These are phyloP conservation scores for Colletotrichum sp. DNA, from an alignment of 2,329 filamentous ascomycete genomes.

Conservation along the genomic window DNA sequence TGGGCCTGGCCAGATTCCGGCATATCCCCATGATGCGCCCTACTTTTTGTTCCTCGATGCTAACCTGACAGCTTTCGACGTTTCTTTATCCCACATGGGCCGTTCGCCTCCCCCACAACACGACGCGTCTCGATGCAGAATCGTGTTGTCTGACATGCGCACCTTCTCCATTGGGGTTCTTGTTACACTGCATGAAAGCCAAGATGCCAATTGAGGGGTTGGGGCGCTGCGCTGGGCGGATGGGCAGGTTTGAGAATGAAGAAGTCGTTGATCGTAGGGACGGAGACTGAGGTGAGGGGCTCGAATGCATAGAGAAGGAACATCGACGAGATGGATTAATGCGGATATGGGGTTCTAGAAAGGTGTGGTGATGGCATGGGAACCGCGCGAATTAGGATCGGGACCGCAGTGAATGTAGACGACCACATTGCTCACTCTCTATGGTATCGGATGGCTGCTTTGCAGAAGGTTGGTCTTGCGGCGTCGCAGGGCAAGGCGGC, in stretches of 20 bases:
- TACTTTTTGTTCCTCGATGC: background rate
- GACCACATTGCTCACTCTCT: background rate
- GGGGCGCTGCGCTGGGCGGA: background rate
- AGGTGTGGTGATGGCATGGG: background rate
- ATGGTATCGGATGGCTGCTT: background rate
- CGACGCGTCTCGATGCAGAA: background rate
- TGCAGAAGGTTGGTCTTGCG: too few relatives aligned
- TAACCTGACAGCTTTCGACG: background rate
- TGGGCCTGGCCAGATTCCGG: background rate
- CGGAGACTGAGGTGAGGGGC: background rate
- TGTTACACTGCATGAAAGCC: background rate
- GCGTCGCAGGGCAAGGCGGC: too few relatives aligned
- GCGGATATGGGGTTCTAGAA: background rate
- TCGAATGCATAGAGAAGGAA: background rate
- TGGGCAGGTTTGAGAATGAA: background rate
- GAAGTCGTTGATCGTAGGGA: background rate
- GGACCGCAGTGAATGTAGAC: background rate
- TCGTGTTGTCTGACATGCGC: background rate
- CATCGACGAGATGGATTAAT: background rate
- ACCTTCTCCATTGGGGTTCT: background rate
- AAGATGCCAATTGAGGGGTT: background rate
- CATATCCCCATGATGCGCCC: background rate
- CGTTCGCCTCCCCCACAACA: background rate
- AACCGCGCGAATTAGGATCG: background rate
- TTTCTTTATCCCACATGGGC: background rate